A percentile compares a stretch with the other conserved stretches of the same genome.
phyloP scores from a whole-genome alignment of 2,329 filamentous ascomycete species.

The Incumbomyces delicatus region DNA sequence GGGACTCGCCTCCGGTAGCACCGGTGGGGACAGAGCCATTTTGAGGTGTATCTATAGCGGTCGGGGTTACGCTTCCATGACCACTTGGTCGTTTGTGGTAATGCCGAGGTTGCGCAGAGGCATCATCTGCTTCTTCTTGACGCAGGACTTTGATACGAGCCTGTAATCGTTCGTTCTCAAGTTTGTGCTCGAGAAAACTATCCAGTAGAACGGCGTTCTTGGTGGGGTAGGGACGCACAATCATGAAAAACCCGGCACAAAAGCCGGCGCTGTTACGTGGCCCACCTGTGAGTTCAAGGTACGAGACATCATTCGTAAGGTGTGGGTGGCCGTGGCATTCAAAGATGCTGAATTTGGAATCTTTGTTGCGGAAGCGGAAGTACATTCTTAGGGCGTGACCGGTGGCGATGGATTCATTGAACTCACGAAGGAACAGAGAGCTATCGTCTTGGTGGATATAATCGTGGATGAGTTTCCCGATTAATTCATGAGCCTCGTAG shows the following conservation, averaged over 20 bases:
- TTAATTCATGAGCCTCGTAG: conserved; percentile 59
- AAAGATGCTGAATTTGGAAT: conserved; percentile 67
- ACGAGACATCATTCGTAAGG: conserved; percentile 55
- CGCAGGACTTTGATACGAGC: conserved; percentile 78
- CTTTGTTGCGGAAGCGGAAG: conserved; percentile 69
- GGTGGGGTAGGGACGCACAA: conserved; percentile 80
- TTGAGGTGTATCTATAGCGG: conserved; percentile 11
- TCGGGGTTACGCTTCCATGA: conserved; percentile 12
- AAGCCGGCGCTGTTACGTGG: conserved; percentile 57
- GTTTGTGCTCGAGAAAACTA: conserved; percentile 92
- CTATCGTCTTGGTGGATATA: conserved; percentile 80
- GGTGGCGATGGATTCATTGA: conserved; percentile 78
- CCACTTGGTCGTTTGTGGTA: conserved; percentile 22
- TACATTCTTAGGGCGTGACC: conserved; percentile 75
- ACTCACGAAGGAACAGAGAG: conserved; percentile 71
- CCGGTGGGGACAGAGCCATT: not conserved
- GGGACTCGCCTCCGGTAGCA: conserved; percentile 8
- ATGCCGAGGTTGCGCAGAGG: conserved; percentile 47
- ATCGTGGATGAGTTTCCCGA: conserved; percentile 67
- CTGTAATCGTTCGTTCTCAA: conserved; percentile 81
- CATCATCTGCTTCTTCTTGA: conserved; percentile 73
- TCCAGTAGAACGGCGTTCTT: conserved; percentile 78
- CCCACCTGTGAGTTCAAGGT: conserved; percentile 39
- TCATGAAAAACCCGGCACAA: conserved; percentile 87
- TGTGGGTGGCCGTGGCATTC: conserved; percentile 91